A percentile compares a stretch with the other conserved stretches of the same genome.
Conservation (phyloP, 768 basidiomycete genomes). For the Amanita inopinata region DNA sequence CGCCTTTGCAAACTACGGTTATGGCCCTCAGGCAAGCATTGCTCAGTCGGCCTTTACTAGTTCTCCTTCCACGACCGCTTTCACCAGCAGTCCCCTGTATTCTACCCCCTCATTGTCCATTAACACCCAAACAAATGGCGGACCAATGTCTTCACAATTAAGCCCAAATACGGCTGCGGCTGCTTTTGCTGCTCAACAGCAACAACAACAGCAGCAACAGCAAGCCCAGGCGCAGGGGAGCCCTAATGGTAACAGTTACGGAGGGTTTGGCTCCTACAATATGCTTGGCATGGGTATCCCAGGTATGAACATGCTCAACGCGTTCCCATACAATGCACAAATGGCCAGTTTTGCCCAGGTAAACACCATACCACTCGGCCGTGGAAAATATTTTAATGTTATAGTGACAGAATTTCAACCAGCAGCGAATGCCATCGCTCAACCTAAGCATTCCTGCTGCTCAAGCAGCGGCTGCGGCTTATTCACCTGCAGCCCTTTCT, state of each 20-base stretch:
- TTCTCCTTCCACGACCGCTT: slow-evolving; percentile 35
- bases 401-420: slow-evolving; percentile 31
- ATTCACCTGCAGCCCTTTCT: slow-evolving; percentile 70
- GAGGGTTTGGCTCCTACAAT: slow-evolving; percentile 56
- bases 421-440: slow-evolving; percentile 57
- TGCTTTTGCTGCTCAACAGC: slow-evolving; percentile 38
- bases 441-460: slow-evolving; percentile 61
- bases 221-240: slow-evolving; percentile 34
- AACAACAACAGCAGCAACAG: slow-evolving; percentile 34
- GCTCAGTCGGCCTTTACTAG: slow-evolving; percentile 44
- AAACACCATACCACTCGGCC: slow-evolving; percentile 10
- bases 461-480: slow-evolving; percentile 47
- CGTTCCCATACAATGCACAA: slow-evolving; percentile 64
- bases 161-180: slow-evolving; percentile 57
- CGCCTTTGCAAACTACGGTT: slow-evolving; percentile 81
- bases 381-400: slow-evolving; percentile 13
- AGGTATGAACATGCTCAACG: slow-evolving; percentile 59
- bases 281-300: slow-evolving; percentile 80
- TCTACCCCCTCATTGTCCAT: slow-evolving; percentile 63
- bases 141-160: slow-evolving; percentile 45
- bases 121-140: slow-evolving; percentile 49
- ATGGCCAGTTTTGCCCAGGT: slow-evolving; percentile 66
- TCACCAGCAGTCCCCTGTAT: slow-evolving; percentile 54
- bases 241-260: slow-evolving; percentile 42
- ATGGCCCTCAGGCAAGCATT: slow-evolving; percentile 65